phyloP scores from a whole-genome alignment of 208 protist species.

The Porcisia deanei region DNA sequence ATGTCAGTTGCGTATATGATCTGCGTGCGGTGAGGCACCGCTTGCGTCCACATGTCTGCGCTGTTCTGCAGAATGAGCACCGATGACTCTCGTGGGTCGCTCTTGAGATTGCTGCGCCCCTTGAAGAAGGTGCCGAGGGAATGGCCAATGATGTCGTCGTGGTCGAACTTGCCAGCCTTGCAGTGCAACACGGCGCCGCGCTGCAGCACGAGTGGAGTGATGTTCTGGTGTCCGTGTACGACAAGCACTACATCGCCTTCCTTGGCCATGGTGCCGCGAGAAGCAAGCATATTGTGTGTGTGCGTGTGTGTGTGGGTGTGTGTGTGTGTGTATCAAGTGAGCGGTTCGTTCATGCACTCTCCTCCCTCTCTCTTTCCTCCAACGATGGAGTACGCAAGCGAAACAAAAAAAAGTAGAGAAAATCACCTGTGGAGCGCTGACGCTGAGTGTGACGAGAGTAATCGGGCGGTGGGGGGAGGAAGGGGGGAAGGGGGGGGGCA shows the following conservation, averaged over 20 bases:
- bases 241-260: slow-evolving; percentile 82
- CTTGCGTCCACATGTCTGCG: slow-evolving; percentile 90
- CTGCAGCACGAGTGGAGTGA: slow-evolving; percentile 68
- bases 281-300: slow-evolving; percentile 37
- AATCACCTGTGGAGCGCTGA: too few relatives aligned
- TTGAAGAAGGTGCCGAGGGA: slow-evolving; percentile 59
- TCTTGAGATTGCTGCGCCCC: slow-evolving; percentile 65
- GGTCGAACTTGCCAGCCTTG: slow-evolving; percentile 78
- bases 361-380: too few relatives aligned
- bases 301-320: neutral
- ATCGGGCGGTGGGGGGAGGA: too few relatives aligned
- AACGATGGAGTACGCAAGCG: too few relatives aligned
- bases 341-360: too few relatives aligned
- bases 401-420: too few relatives aligned
- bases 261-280: slow-evolving; percentile 48
- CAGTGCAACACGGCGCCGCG: slow-evolving; percentile 73
- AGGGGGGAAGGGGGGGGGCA: neutral
- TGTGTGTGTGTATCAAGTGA: neutral
- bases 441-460: too few relatives aligned
- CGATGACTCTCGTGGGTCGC: slow-evolving; percentile 41
- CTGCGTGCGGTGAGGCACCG: slow-evolving; percentile 90
- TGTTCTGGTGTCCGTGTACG: slow-evolving; percentile 64
- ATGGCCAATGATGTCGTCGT: slow-evolving; percentile 83
- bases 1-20: slow-evolving; percentile 94
- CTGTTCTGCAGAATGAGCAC: slow-evolving; percentile 82